Conservation (phyloP, 306 rosid species). For the Inga laurina region DNA sequence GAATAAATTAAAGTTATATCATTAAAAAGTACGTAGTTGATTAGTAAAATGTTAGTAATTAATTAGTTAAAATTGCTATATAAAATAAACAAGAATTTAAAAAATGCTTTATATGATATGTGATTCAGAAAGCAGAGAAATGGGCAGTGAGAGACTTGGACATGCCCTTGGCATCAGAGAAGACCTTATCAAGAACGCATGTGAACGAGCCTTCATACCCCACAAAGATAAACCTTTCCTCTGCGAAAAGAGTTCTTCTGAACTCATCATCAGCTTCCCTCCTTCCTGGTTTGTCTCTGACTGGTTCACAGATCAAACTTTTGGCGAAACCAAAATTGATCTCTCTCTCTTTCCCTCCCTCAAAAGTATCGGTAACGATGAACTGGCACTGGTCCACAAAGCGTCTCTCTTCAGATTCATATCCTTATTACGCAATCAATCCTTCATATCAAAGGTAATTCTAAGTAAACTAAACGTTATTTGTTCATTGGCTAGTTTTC, state of each 20-base stretch:
- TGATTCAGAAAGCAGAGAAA: not conserved
- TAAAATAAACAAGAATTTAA: too few relatives aligned
- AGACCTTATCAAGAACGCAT: slow-evolving; percentile 40
- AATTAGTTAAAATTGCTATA: too few relatives aligned
- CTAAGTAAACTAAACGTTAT: not conserved
- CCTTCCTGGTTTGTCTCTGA: slow-evolving; percentile 49
- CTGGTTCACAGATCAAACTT: slow-evolving; percentile 38
- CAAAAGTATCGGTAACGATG: slow-evolving; percentile 64
- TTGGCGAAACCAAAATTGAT: slow-evolving; percentile 53
- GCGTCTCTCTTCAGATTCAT: slow-evolving; percentile 50
- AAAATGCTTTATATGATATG: too few relatives aligned
- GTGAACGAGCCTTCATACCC: slow-evolving; percentile 42
- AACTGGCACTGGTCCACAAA: slow-evolving; percentile 50
- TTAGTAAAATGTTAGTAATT: too few relatives aligned
- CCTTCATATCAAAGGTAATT: slow-evolving; percentile 46
- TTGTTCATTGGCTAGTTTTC: not conserved
- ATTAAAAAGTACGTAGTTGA: too few relatives aligned
- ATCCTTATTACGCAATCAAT: not conserved
- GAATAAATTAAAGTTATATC: too few relatives aligned
- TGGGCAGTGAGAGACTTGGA: slow-evolving; percentile 44
- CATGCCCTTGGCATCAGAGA: slow-evolving; percentile 40
- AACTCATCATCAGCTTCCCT: slow-evolving; percentile 47
- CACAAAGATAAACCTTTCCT: slow-evolving; percentile 35
- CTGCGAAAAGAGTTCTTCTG: slow-evolving; percentile 26
- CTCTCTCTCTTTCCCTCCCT: slow-evolving; percentile 48